A percentile compares a stretch with the other conserved stretches of the same genome.
phyloP scores from a whole-genome alignment of 306 rosid genomes.

The Cicer judaicum region DNA sequence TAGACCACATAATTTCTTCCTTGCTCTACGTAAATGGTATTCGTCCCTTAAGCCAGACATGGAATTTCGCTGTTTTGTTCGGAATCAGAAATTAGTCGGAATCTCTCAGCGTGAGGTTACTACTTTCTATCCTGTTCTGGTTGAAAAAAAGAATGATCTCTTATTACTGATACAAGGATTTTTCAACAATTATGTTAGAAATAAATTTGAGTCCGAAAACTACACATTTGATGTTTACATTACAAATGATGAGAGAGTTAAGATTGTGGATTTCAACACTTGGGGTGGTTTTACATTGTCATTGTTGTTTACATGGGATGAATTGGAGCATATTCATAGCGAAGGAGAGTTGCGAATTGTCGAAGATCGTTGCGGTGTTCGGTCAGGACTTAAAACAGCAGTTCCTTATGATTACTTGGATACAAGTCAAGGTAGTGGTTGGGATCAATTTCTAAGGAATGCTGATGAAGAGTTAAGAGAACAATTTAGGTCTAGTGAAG shows the following conservation, averaged over 20 bases:
- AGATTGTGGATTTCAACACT: slow-evolving; percentile 17
- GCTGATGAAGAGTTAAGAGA: neutral
- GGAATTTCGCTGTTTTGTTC: neutral
- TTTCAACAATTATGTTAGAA: neutral
- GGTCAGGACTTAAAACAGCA: neutral
- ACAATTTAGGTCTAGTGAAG: neutral
- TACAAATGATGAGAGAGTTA: slow-evolving; percentile 16
- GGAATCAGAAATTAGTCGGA: slow-evolving; percentile 3
- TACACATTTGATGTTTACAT: neutral
- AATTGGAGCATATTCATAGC: neutral
- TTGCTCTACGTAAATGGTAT: slow-evolving; percentile 27
- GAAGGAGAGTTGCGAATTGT: neutral
- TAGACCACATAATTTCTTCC: slow-evolving; percentile 12
- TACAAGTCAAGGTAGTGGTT: neutral
- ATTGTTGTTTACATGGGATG: slow-evolving; percentile 14
- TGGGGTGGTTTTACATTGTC: slow-evolving; percentile 17
- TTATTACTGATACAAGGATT: neutral
- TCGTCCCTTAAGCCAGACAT: neutral
- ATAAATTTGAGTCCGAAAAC: slow-evolving; percentile 6
- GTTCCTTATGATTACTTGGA: slow-evolving; percentile 18
- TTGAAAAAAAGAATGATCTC: neutral
- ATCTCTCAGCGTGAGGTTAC: slow-evolving; percentile 20
- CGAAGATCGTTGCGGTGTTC: neutral
- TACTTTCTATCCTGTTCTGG: neutral
- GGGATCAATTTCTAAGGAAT: slow-evolving; percentile 19